phyloP scores from a whole-genome alignment of 805 yeast species.

The Barnettozyma pratensis region DNA sequence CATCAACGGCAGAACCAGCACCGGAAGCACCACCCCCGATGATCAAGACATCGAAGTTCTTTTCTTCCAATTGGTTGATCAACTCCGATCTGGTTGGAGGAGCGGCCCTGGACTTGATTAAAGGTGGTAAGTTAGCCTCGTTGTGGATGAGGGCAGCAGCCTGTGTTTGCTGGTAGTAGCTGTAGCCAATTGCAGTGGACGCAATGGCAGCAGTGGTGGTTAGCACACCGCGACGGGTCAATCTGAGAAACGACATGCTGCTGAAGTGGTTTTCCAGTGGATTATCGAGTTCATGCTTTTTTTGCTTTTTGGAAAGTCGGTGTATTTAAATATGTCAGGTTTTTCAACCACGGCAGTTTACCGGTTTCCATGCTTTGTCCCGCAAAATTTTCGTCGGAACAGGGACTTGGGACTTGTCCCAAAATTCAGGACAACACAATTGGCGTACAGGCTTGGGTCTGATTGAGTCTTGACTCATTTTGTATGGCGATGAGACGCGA shows the following conservation, averaged over 20 bases:
- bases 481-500: too few species aligned
- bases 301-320: not conserved
- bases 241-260: slow-evolving; percentile 23
- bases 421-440: not conserved
- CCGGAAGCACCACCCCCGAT: slow-evolving; percentile 98
- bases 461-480: too few species aligned
- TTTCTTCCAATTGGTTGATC: slow-evolving; percentile 41
- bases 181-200: slow-evolving; percentile 18
- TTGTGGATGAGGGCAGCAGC: slow-evolving; percentile 12
- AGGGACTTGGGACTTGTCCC: not conserved
- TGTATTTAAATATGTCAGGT: slow-evolving; percentile 1
- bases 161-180: slow-evolving; percentile 8
- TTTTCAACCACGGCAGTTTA: not conserved
- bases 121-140: slow-evolving; percentile 27
- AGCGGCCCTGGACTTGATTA: slow-evolving; percentile 37
- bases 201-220: slow-evolving; percentile 23
- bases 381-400: slow-evolving; percentile 4
- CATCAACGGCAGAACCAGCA: slow-evolving; percentile 89
- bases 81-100: slow-evolving; percentile 57
- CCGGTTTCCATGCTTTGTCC: not conserved
- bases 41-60: slow-evolving; percentile 72
- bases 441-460: too few species aligned
- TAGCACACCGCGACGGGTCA: slow-evolving; percentile 19
- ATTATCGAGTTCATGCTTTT: not conserved
- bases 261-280: not conserved